Evolutionary conservation across 2,329 filamentous ascomycete species (phyloP).

Genomic region (Colletotrichum godetiae): DNA sequence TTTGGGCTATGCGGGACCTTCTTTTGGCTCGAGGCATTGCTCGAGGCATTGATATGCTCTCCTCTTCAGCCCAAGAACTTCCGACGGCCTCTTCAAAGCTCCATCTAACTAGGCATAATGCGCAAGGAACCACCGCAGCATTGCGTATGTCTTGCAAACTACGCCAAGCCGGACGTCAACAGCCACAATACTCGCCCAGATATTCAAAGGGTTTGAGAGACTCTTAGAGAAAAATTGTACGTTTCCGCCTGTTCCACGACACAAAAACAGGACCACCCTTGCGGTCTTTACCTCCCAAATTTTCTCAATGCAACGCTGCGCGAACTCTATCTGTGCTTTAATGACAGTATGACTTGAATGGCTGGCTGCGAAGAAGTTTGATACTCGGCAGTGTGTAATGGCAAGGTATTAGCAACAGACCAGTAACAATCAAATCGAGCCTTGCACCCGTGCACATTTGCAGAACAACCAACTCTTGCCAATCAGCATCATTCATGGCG

Average conservation of each 20-base stretch:
- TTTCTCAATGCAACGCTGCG: constrained; percentile 6
- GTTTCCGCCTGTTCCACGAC: not conserved
- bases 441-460: not conserved
- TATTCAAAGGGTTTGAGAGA: not conserved
- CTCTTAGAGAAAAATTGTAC: not conserved
- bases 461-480: not conserved
- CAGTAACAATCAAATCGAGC: not conserved
- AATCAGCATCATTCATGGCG: not conserved
- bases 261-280: not conserved
- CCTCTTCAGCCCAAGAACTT: too few species aligned
- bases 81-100: too few species aligned
- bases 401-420: not conserved
- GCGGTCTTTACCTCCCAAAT: not conserved
- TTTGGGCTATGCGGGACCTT: too few species aligned
- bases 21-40: too few species aligned
- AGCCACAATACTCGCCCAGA: not conserved
- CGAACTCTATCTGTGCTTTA: constrained; percentile 15
- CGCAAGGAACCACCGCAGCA: too few species aligned
- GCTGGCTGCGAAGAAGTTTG: not conserved
- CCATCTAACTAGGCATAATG: not conserved
- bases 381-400: not conserved
- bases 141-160: not conserved
- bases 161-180: not conserved
- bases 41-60: too few species aligned
- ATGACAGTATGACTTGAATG: not conserved